phyloP scores from a whole-genome alignment of 192 early-diverging fungal genomes.

The Chytriomyces confervae region DNA sequence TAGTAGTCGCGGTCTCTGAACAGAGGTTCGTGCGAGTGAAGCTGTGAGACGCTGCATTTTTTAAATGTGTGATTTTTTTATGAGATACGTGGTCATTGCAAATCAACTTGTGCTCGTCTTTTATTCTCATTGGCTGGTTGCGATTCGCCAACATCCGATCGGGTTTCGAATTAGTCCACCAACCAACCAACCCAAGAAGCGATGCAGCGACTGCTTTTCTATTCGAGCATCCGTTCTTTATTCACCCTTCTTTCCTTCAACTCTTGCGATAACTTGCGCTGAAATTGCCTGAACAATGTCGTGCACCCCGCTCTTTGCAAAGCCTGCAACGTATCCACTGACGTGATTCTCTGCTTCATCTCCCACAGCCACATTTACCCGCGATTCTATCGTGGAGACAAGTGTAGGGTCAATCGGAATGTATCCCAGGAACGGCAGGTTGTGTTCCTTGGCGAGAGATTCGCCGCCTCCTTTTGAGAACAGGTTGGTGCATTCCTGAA shows the following conservation, averaged over 20 bases:
- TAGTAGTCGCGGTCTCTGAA: too few relatives aligned
- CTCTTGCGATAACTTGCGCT: not conserved
- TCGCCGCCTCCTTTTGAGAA: slow-evolving; percentile 64
- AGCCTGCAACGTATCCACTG: slow-evolving; percentile 27
- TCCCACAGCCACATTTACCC: slow-evolving; percentile 27
- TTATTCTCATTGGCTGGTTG: too few relatives aligned
- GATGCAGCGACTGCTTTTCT: too few relatives aligned
- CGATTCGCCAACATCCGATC: too few relatives aligned
- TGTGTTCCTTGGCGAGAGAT: slow-evolving; percentile 45
- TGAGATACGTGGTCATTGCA: not conserved
- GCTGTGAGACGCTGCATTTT: too few relatives aligned
- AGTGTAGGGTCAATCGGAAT: slow-evolving; percentile 59
- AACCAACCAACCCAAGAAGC: too few relatives aligned
- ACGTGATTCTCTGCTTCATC: not conserved
- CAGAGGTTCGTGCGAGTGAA: too few relatives aligned
- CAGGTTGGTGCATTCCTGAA: slow-evolving; percentile 55
- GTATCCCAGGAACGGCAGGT: slow-evolving; percentile 51
- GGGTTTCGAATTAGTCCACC: too few relatives aligned
- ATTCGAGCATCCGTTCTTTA: too few relatives aligned
- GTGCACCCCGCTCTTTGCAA: slow-evolving; percentile 15
- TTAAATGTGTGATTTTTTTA: too few relatives aligned
- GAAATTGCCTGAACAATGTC: slow-evolving; percentile 11
- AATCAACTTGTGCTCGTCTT: not conserved
- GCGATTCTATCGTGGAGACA: slow-evolving; percentile 51
- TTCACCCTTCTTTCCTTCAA: not conserved